phyloP scores from a whole-genome alignment of 306 rosid species.

The Vicia faba region DNA sequence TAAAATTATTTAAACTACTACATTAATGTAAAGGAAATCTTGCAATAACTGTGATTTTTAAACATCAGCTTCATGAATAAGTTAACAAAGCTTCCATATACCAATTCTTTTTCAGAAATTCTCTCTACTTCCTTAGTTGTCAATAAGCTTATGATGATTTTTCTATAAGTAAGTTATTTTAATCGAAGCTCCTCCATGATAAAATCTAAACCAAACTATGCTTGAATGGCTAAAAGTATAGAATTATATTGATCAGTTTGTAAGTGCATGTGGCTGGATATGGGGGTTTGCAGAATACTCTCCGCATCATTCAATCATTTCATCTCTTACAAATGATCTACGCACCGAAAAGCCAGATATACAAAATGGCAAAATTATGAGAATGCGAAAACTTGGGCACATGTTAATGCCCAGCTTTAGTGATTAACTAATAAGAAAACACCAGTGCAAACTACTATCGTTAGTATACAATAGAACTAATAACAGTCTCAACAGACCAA shows the following conservation, averaged over 20 bases:
- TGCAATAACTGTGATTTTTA: neutral
- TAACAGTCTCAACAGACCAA: conserved; percentile 20
- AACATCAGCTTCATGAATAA: too few species aligned
- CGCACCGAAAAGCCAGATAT: conserved; percentile 1
- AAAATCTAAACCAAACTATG: neutral
- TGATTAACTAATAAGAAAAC: neutral
- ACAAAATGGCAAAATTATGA: neutral
- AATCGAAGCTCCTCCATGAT: neutral
- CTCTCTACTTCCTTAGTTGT: neutral
- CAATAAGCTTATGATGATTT: neutral
- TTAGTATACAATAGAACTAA: neutral
- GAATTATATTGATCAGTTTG: neutral
- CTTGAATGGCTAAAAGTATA: neutral
- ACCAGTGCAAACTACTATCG: conserved; percentile 12
- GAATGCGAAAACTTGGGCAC: neutral
- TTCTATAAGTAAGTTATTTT: neutral
- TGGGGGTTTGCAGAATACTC: conserved; percentile 15
- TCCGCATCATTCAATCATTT: conserved; percentile 13
- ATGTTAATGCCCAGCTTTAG: neutral
- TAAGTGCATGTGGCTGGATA: neutral
- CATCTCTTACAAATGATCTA: neutral
- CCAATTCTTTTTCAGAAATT: neutral
- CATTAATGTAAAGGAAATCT: neutral
- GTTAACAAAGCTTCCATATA: neutral
- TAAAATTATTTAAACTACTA: neutral